Evolutionary conservation across 108 stramenopile genomes (phyloP).

Genomic region (Aurantiochytrium sp.): DNA sequence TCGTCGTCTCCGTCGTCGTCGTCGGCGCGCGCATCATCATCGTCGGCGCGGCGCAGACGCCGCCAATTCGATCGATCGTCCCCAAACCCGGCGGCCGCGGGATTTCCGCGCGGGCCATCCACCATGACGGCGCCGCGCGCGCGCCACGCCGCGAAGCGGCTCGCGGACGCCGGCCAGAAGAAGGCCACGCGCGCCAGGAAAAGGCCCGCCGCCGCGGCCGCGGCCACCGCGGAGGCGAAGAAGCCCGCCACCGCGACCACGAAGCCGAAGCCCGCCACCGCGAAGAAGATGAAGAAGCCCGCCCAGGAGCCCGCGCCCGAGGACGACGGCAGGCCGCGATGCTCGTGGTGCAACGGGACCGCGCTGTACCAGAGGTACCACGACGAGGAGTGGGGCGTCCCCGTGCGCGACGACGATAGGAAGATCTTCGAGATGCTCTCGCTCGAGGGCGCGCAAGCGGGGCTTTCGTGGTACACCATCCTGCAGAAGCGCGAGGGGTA

Average conservation of each 20-base stretch:
- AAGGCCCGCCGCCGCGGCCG: not conserved
- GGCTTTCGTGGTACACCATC: constrained; percentile 67
- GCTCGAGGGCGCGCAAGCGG: constrained; percentile 68
- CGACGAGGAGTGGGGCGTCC: not conserved
- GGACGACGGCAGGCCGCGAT: not conserved
- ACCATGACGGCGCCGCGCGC: too few species aligned
- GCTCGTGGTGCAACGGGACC: not conserved
- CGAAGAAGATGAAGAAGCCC: not conserved
- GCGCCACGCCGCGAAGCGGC: too few species aligned
- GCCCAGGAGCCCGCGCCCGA: not conserved
- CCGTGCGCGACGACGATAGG: constrained; percentile 36
- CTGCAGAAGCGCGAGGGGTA: constrained; percentile 65
- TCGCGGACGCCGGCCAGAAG: too few species aligned
- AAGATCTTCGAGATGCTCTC: constrained; percentile 65
- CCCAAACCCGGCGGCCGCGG: too few species aligned
- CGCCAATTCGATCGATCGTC: too few species aligned
- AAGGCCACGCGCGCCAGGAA: too few species aligned
- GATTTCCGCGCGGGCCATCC: too few species aligned
- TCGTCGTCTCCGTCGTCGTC: too few species aligned
- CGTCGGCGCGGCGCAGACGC: too few species aligned
- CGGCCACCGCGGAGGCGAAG: not conserved
- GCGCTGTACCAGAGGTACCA: not conserved
- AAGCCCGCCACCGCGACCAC: not conserved
- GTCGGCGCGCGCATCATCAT: too few species aligned
- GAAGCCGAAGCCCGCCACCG: not conserved